Conservation (phyloP, 148 eudicot genomes). For the Mesembryanthemum crystallinum region DNA sequence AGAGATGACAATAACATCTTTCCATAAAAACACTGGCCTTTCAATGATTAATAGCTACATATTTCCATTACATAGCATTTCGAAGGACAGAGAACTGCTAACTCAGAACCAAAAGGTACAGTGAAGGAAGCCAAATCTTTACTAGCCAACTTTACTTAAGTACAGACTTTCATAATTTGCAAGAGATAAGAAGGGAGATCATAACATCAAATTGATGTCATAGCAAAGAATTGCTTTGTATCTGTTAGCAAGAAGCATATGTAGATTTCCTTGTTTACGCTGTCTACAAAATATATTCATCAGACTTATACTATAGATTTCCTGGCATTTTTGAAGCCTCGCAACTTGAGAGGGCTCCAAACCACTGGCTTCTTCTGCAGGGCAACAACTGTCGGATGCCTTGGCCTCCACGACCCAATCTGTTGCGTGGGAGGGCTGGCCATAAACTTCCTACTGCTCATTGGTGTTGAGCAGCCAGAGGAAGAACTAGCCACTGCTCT, state of each 20-base stretch:
- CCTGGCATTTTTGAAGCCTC: constrained; percentile 49
- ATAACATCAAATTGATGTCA: constrained; percentile 21
- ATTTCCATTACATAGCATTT: too few species aligned
- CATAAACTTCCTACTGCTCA: constrained; percentile 59
- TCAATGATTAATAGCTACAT: too few species aligned
- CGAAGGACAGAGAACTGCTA: too few species aligned
- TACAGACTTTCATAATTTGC: not conserved
- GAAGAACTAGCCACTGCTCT: constrained; percentile 27
- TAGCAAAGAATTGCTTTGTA: constrained; percentile 1
- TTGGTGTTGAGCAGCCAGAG: constrained; percentile 56
- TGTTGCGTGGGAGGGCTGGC: constrained; percentile 72
- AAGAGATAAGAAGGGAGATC: not conserved
- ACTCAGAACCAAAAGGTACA: too few species aligned
- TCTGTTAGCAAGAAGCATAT: not conserved
- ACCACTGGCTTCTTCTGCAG: constrained; percentile 67
- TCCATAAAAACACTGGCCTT: too few species aligned
- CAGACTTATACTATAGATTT: constrained; percentile 36
- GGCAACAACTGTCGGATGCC: constrained; percentile 84
- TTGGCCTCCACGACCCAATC: constrained; percentile 78
- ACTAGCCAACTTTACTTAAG: not conserved
- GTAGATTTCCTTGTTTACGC: not conserved
- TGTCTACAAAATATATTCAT: not conserved
- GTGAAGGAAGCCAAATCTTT: too few species aligned
- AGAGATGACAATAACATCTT: too few species aligned
- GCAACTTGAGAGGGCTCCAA: constrained; percentile 77